Percentiles rank a stretch among this genome's conserved stretches.
Conservation (phyloP, 805 yeast genomes). For the Wickerhamiella slavikovae region DNA sequence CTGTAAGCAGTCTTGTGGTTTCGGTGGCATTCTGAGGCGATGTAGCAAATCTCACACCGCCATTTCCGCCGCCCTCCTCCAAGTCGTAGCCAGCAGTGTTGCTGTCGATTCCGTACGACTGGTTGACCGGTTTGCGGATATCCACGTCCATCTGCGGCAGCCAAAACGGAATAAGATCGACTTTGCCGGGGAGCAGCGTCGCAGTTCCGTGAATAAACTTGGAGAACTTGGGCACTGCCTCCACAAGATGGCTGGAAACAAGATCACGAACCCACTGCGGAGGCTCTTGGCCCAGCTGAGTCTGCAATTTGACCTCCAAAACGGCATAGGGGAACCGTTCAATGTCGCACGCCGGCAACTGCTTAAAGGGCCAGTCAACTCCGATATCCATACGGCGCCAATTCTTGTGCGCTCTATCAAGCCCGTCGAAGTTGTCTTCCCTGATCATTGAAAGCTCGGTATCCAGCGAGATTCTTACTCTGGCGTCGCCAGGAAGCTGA, state of each 20-base stretch:
- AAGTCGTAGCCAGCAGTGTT: slow-evolving; percentile 1
- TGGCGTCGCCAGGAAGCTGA: slow-evolving; percentile 97
- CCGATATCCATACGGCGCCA: slow-evolving; percentile 99
- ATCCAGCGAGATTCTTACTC: slow-evolving; percentile 94
- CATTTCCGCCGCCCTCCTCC: slow-evolving; percentile 5
- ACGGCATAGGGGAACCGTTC: slow-evolving; percentile 96
- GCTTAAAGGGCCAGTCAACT: slow-evolving; percentile 84
- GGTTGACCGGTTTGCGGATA: slow-evolving; percentile 68
- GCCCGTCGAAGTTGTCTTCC: slow-evolving; percentile 91
- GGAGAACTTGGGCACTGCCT: slow-evolving; percentile 94
- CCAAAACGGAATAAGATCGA: slow-evolving; percentile 87
- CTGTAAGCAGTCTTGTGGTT: slow-evolving; percentile 7
- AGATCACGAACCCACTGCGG: slow-evolving; percentile 93
- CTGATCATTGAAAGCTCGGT: slow-evolving; percentile 95
- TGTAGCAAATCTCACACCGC: slow-evolving; percentile 5
- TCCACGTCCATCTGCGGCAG: slow-evolving; percentile 91
- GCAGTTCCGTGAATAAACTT: slow-evolving; percentile 96
- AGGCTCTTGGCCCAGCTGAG: slow-evolving; percentile 97
- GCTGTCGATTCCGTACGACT: slow-evolving; percentile 37
- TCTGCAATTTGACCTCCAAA: slow-evolving; percentile 88
- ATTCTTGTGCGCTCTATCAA: slow-evolving; percentile 71
- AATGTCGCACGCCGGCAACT: slow-evolving; percentile 64
- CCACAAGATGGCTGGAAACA: slow-evolving; percentile 81
- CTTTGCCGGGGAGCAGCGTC: slow-evolving; percentile 65
- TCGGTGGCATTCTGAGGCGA: slow-evolving; percentile 6